Conservation (phyloP, 2,329 filamentous ascomycete species). For the Fusarium sp. region DNA sequence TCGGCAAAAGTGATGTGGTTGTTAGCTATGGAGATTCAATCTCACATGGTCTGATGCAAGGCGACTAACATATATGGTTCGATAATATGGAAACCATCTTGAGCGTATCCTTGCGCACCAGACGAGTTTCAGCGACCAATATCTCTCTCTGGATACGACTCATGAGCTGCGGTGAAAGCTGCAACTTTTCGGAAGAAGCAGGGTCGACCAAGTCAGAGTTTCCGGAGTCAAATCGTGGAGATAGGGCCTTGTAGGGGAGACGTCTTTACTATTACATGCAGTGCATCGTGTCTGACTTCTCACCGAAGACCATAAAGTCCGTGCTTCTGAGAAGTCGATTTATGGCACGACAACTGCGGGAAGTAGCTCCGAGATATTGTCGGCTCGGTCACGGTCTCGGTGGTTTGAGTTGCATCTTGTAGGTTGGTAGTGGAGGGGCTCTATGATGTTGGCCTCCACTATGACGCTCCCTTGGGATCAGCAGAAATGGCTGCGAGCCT, state of each 20-base stretch:
- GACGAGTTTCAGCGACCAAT: background rate
- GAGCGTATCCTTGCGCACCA: background rate
- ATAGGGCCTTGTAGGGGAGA: constrained; percentile 2
- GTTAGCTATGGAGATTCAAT: no score
- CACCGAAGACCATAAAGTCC: background rate
- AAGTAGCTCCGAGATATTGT: constrained; percentile 30
- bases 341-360: constrained; percentile 29
- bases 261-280: background rate
- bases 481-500: constrained; percentile 8
- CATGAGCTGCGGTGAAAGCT: constrained; percentile 41
- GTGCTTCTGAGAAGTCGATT: background rate
- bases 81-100: background rate
- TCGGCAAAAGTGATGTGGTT: background rate
- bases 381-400: constrained; percentile 39
- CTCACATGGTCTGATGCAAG: constrained; percentile 7
- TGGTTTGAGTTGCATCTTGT: constrained; percentile 30
- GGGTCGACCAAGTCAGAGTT: constrained; percentile 18
- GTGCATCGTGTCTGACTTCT: background rate
- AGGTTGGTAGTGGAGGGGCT: constrained; percentile 19
- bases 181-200: constrained; percentile 43
- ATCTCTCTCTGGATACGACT: constrained; percentile 5
- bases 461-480: constrained; percentile 37
- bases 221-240: constrained; percentile 21
- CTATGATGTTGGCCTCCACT: constrained; percentile 36
- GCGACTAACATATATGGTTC: background rate